These are phyloP conservation scores for Tricholoma furcatifolium DNA, from an alignment of 768 basidiomycete species.

Conservation along the genomic window DNA sequence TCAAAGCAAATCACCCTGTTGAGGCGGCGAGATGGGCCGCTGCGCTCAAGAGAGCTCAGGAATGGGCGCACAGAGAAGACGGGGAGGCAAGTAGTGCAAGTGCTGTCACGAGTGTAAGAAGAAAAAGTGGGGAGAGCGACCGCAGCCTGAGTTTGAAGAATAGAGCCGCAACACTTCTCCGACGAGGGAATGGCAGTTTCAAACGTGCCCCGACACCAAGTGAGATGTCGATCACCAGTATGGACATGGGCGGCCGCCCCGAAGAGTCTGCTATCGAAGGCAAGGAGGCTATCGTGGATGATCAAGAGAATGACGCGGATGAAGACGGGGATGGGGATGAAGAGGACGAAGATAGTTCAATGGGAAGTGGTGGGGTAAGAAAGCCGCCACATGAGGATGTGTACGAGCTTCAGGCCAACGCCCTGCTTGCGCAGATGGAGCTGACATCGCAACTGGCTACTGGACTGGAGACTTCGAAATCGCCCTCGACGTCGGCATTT, in stretches of 20 bases:
- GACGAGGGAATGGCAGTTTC: neutral
- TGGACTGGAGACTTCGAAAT: neutral
- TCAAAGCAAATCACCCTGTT: conserved; percentile 84
- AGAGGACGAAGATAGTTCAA: conserved; percentile 35
- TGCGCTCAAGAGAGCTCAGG: conserved; percentile 70
- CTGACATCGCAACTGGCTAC: conserved; percentile 53
- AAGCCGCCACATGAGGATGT: conserved; percentile 55
- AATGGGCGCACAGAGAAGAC: conserved; percentile 56
- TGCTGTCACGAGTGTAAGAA: conserved; percentile 10
- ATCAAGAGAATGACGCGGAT: conserved; percentile 32
- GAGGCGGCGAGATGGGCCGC: conserved; percentile 89
- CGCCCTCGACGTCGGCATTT: conserved; percentile 12
- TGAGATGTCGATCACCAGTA: conserved; percentile 12
- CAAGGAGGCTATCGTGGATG: conserved; percentile 20
- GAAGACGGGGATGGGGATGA: conserved; percentile 40
- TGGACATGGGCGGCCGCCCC: conserved; percentile 17
- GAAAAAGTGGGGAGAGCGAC: conserved; percentile 51
- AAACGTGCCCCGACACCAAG: neutral
- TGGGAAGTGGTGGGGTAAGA: conserved; percentile 34
- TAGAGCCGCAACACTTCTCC: conserved; percentile 15
- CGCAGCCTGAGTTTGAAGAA: conserved; percentile 31
- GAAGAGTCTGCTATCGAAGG: conserved; percentile 15
- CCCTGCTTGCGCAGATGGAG: conserved; percentile 75
- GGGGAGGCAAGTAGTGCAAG: conserved; percentile 19
- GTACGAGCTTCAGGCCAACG: conserved; percentile 70